These are phyloP conservation scores for Ceratobasidium sp. DNA, from an alignment of 1,284 basidiomycete genomes.

Conservation along the genomic window DNA sequence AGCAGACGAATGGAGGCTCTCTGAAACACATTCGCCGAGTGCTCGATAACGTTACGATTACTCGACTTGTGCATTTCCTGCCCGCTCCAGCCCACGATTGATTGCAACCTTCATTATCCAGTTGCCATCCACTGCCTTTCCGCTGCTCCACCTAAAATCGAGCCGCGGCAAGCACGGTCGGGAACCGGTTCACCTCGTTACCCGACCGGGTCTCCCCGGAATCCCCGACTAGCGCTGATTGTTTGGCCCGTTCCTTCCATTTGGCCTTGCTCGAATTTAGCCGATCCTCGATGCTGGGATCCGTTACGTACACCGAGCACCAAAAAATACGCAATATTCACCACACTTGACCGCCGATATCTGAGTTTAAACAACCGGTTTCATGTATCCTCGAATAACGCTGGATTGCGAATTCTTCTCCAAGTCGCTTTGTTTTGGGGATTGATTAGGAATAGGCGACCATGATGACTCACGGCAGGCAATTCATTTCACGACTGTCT, in stretches of 20 bases:
- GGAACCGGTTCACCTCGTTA: neutral
- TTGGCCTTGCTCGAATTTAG: too few species aligned
- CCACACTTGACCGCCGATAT: neutral
- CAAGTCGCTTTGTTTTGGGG: too few species aligned
- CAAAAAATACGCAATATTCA: neutral
- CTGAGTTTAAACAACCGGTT: constrained; percentile 3
- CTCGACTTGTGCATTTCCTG: neutral
- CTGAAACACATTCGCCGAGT: neutral
- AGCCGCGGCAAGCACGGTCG: neutral
- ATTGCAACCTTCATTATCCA: neutral
- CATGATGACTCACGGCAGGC: neutral
- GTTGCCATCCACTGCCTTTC: neutral
- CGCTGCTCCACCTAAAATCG: neutral
- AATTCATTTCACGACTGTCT: too few species aligned
- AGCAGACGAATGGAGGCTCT: neutral
- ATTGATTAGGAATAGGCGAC: too few species aligned
- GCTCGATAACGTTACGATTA: neutral
- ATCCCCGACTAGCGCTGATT: neutral
- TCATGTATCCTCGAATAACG: too few species aligned
- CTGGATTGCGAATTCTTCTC: too few species aligned
- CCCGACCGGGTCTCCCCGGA: neutral
- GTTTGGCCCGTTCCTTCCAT: neutral
- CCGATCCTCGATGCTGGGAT: too few species aligned
- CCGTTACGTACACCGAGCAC: neutral
- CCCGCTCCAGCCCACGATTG: neutral